These are phyloP conservation scores for Anacardium occidentale DNA, from an alignment of 345 rosid species.

Conservation along the genomic window DNA sequence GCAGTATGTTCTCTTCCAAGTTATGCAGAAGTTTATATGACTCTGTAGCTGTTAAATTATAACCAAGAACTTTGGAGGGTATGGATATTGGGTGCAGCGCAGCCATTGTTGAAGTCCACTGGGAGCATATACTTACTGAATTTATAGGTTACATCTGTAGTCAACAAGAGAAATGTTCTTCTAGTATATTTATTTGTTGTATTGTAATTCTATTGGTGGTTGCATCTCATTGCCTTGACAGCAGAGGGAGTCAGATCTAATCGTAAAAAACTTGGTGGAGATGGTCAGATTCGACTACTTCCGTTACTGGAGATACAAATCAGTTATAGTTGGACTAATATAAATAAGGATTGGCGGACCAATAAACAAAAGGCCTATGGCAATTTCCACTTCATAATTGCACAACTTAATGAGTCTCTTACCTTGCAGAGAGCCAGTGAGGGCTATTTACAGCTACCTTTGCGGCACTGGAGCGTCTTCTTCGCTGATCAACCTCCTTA, in stretches of 20 bases:
- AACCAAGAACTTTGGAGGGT: not conserved
- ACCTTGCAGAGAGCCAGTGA: slow-evolving; percentile 38
- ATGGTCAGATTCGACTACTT: too few relatives aligned
- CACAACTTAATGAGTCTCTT: not conserved
- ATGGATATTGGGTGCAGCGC: not conserved
- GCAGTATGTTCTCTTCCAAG: not conserved
- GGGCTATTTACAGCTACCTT: slow-evolving; percentile 31
- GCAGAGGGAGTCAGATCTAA: too few relatives aligned
- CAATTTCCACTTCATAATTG: not conserved
- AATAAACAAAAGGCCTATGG: too few relatives aligned
- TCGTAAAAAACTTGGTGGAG: too few relatives aligned
- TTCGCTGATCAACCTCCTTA: slow-evolving; percentile 63
- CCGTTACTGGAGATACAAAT: too few relatives aligned
- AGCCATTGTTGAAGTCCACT: not conserved
- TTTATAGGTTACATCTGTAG: slow-evolving; percentile 19
- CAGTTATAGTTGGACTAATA: too few relatives aligned
- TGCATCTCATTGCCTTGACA: too few relatives aligned
- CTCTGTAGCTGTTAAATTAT: not conserved
- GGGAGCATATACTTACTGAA: slow-evolving; percentile 15
- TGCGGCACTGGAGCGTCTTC: slow-evolving; percentile 35
- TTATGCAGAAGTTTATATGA: not conserved
- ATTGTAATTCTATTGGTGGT: too few relatives aligned
- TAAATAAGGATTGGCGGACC: too few relatives aligned
- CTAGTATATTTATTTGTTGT: slow-evolving; percentile 21
- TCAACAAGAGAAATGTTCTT: slow-evolving; percentile 22